These are phyloP conservation scores for Mycena capillaripes DNA, from an alignment of 768 basidiomycete species.

Conservation along the genomic window DNA sequence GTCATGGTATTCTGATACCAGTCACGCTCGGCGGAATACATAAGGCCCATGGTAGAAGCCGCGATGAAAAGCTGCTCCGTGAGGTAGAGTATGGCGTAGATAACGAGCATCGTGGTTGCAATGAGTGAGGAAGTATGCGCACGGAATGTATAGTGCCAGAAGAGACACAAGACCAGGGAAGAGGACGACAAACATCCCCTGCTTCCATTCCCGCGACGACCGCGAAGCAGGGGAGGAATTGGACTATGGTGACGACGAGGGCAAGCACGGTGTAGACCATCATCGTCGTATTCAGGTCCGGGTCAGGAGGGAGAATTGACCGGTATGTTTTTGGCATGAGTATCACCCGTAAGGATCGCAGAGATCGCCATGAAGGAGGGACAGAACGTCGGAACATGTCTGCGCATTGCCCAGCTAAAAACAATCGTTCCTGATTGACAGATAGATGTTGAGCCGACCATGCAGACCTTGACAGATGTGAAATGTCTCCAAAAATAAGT, in stretches of 20 bases:
- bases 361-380: too few relatives aligned
- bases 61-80: conserved; percentile 8
- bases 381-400: too few relatives aligned
- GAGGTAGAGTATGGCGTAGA: conserved; percentile 22
- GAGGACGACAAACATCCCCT: not conserved
- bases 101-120: too few relatives aligned
- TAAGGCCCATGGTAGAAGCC: not conserved
- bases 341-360: too few relatives aligned
- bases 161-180: conserved; percentile 10
- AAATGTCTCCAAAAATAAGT: too few relatives aligned
- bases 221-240: not conserved
- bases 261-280: conserved; percentile 1
- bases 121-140: conserved; percentile 16
- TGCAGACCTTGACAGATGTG: too few relatives aligned
- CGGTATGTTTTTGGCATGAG: too few relatives aligned
- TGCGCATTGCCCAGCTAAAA: too few relatives aligned
- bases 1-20: not conserved
- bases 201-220: not conserved
- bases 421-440: too few relatives aligned
- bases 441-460: too few relatives aligned
- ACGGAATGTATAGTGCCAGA: conserved; percentile 16
- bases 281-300: not conserved
- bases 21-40: not conserved
- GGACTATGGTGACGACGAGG: conserved; percentile 15
- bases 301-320: too few relatives aligned